These are phyloP conservation scores for Solidago caesia DNA, from an alignment of 129 eudicot genomes.

Conservation along the genomic window DNA sequence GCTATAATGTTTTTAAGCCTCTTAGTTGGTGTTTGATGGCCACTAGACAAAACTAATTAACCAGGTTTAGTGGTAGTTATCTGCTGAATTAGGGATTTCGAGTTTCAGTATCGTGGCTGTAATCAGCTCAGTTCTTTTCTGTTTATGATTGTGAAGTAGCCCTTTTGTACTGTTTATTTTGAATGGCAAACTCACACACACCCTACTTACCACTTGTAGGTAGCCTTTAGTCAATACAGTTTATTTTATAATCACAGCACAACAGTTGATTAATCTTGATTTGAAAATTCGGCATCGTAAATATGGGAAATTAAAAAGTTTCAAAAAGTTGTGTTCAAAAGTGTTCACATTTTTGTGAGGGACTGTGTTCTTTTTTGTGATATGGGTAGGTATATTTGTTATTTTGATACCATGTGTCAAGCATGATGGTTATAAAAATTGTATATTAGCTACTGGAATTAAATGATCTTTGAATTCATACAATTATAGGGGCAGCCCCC, in stretches of 20 bases:
- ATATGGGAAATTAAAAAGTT: neutral
- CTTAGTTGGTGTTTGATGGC: neutral
- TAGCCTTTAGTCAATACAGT: no score
- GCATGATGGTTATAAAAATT: constrained; percentile 6
- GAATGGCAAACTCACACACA: no score
- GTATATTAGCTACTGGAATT: neutral
- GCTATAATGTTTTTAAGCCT: constrained; percentile 4
- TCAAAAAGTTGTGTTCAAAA: neutral
- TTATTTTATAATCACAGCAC: no score
- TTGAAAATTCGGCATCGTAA: neutral
- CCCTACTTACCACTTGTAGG: no score
- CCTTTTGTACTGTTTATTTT: no score
- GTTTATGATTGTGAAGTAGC: neutral
- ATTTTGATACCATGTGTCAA: neutral
- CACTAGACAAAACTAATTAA: constrained; percentile 4
- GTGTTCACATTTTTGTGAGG: neutral
- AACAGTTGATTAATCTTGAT: no score
- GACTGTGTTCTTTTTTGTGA: constrained; percentile 16
- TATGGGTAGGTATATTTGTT: constrained; percentile 13
- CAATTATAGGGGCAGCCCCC: neutral
- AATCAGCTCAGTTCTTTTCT: neutral
- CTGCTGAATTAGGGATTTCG: neutral
- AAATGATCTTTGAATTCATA: neutral
- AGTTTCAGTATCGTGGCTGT: constrained; percentile 9
- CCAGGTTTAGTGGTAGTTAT: constrained; percentile 8